Evolutionary conservation across 225 moss, liverwort and hornwort species (phyloP), one percentile per base, ranked within the genome.

Genomic region (Neckera pumila): DNA sequence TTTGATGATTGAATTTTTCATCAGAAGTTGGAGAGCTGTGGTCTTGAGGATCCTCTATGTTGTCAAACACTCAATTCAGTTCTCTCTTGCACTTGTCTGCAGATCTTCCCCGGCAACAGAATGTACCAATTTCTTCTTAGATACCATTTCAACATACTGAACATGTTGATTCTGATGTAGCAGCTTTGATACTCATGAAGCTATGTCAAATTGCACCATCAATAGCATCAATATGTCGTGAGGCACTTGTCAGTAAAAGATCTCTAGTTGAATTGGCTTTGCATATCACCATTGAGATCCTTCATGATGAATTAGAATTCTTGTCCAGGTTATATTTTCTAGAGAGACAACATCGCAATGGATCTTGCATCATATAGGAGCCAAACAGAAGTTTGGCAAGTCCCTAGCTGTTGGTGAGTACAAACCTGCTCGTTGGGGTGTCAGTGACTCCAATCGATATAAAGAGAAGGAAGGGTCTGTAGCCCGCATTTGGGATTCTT

Each of bases 291-390:
- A 86, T 94, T 87, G 99, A 97, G 88, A 89, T 95, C 75, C 89
- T 96, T 80, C 96, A 96, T 56, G 99, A 99, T 86, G 96, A 96
- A 64, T 93, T 99, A 66, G 93, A 99, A 80, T 97, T 99, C 62
- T 92, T 99, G 72, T 99, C 97, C 38, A 96, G 93, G 81, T 88
- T 97, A 93, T 97, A 60, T 97, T 96, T 89, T 93, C 95, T 40
- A 94, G 92, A 83, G 96, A 96, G 84, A 91, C 81, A 85, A 96
- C 94, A 57, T 96, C 97, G 13, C 92, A 94, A 87, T 97, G 99
- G 97, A 95, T 99, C 82, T 91, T 97, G 87, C 94, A 93, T 81
- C 93, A 94, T 89, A 85, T 99, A 62, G 95, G 95, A 79, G 94
- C 90, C 40, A 95, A 89, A 87, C 96, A 95, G 80, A 97, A 93